phyloP scores from a whole-genome alignment of 352 stramenopile species.

The Globisporangium orthogonon region DNA sequence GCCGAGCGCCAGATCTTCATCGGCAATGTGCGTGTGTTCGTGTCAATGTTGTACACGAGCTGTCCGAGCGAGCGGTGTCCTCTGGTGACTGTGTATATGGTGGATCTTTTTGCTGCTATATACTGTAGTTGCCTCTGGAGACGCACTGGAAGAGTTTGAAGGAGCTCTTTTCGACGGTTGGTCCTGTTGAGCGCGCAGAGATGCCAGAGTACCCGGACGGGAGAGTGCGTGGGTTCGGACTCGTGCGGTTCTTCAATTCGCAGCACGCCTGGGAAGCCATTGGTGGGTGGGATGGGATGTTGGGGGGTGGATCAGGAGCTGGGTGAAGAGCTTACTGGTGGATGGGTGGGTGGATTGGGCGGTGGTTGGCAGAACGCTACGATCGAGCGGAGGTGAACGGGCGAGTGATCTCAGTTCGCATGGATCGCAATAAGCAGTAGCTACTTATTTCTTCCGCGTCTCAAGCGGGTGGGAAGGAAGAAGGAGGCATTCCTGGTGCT shows the following conservation, averaged over 20 bases:
- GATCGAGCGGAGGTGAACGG: slow-evolving; percentile 65
- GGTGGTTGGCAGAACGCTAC: slow-evolving; percentile 33
- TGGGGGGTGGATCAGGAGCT: not conserved
- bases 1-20: slow-evolving; percentile 60
- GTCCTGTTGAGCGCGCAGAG: slow-evolving; percentile 63
- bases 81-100: not conserved
- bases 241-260: slow-evolving; percentile 55
- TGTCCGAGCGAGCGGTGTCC: not conserved
- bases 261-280: slow-evolving; percentile 52
- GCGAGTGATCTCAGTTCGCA: slow-evolving; percentile 55
- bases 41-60: too few species aligned
- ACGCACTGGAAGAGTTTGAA: slow-evolving; percentile 68
- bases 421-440: slow-evolving; percentile 33
- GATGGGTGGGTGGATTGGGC: slow-evolving; percentile 1
- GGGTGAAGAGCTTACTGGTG: not conserved
- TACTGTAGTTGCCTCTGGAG: slow-evolving; percentile 48
- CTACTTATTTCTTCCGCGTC: not conserved
- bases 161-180: slow-evolving; percentile 54
- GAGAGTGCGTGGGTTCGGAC: slow-evolving; percentile 59
- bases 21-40: slow-evolving; percentile 38
- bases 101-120: too few species aligned
- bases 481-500: not conserved
- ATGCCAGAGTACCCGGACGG: slow-evolving; percentile 52
- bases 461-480: not conserved
- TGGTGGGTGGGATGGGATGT: slow-evolving; percentile 23